These are phyloP conservation scores for Delonix regia DNA, from an alignment of 306 rosid species.

Conservation along the genomic window DNA sequence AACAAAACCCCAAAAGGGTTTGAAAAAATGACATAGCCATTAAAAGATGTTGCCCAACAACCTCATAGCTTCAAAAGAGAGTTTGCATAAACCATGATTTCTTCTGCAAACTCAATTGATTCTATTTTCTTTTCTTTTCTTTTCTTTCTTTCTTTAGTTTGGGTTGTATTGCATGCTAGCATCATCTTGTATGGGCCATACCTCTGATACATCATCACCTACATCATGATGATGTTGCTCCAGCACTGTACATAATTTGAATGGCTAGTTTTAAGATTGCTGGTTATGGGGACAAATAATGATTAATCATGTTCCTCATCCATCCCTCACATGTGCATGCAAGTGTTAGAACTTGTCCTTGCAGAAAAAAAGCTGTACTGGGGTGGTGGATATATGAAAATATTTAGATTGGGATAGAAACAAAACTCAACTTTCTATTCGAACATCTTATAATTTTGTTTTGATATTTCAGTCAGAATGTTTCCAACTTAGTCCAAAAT, in stretches of 20 bases:
- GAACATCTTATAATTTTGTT: not conserved
- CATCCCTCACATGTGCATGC: constrained; percentile 41
- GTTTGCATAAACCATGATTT: constrained; percentile 29
- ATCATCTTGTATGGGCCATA: constrained; percentile 43
- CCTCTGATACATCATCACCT: constrained; percentile 26
- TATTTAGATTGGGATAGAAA: not conserved
- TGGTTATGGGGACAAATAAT: constrained; percentile 52
- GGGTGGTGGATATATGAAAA: not conserved
- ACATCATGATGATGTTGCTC: constrained; percentile 49
- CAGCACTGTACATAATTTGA: constrained; percentile 40
- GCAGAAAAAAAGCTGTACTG: not conserved
- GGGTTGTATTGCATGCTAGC: constrained; percentile 39
- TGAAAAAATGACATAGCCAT: constrained; percentile 11
- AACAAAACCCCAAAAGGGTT: constrained; percentile 18
- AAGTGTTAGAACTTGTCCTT: not conserved
- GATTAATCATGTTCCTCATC: constrained; percentile 41
- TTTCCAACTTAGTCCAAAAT: no score
- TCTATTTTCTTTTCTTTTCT: not conserved
- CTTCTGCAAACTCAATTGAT: constrained; percentile 19
- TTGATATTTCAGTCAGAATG: no score
- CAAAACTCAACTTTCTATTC: constrained; percentile 10
- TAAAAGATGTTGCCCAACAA: constrained; percentile 7
- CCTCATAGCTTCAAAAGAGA: constrained; percentile 17
- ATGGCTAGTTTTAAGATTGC: constrained; percentile 38
- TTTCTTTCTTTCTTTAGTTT: constrained; percentile 4